These are phyloP conservation scores for Hemileccinum rubropunctum DNA, from an alignment of 768 basidiomycete genomes.

Conservation along the genomic window DNA sequence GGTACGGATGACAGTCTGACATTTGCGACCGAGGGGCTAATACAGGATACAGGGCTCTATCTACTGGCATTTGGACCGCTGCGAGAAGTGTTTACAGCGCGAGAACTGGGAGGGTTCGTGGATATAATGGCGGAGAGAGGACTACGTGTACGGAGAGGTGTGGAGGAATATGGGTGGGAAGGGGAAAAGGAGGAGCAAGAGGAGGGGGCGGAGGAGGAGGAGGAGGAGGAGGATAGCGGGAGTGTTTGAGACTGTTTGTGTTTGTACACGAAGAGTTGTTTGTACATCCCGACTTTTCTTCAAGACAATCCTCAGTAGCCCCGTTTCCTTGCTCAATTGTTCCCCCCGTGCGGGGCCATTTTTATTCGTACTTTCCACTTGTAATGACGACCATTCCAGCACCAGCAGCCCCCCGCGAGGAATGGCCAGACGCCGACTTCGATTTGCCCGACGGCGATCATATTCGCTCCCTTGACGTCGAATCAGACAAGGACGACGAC, in stretches of 20 bases:
- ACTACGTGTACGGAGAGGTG: slow-evolving; percentile 55
- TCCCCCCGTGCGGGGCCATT: slow-evolving; percentile 20
- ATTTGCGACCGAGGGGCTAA: slow-evolving; percentile 12
- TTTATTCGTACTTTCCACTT: slow-evolving; percentile 19
- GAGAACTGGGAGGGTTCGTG: slow-evolving; percentile 59
- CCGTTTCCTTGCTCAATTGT: slow-evolving; percentile 6
- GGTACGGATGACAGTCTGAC: slow-evolving; percentile 37
- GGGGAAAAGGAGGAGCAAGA: slow-evolving; percentile 14
- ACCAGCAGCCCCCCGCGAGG: slow-evolving; percentile 61
- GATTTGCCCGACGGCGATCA: slow-evolving; percentile 75
- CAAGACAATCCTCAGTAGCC: slow-evolving; percentile 12
- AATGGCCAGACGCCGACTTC: slow-evolving; percentile 88
- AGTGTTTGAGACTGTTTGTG: slow-evolving; percentile 13
- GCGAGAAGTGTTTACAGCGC: slow-evolving; percentile 54
- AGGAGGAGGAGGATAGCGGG: slow-evolving; percentile 64
- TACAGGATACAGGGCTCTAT: slow-evolving; percentile 56
- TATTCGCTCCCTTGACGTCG: slow-evolving; percentile 55
- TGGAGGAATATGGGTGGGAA: slow-evolving; percentile 45
- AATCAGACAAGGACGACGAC: slow-evolving; percentile 63
- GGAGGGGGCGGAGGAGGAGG: slow-evolving; percentile 38
- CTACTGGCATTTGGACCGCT: slow-evolving; percentile 73
- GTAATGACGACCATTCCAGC: slow-evolving; percentile 61
- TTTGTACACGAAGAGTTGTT: slow-evolving; percentile 21
- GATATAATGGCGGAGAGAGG: slow-evolving; percentile 79
- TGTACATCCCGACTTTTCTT: slow-evolving; percentile 39